Base-by-base conservation (phyloP, 2,329 filamentous ascomycete genomes). In the Sordariomycetes sp. region DNA sequence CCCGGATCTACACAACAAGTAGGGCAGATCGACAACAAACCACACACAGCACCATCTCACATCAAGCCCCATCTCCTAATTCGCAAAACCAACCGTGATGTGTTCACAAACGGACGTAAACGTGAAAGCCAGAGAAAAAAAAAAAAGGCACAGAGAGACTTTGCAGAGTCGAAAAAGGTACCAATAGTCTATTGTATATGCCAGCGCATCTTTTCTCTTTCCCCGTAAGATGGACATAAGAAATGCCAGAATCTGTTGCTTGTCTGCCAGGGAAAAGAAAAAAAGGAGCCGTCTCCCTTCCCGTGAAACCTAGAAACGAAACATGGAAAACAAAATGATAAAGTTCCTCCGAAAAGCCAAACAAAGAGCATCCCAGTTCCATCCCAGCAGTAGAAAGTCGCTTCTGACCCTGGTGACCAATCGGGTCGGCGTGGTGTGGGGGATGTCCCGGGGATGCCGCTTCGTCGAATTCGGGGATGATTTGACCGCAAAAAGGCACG, bases 231-330 rank as follows among this genome's bases (percentile, higher is more conserved):
- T 7, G 13, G 12, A 42, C 36, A 42, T 17, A 42, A 45, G 2
- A 45, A 32, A 32, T 39, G 5, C 36, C 36, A 39, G 36, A 32
- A 32, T 32, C n/a, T 45, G 45, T 50, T 50, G 45, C 45, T 20
- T 20, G 32, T 53, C 20, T 45, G 28, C 28, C 28, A 32, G 28
- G 28, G n/a, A n/a, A n/a, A n/a, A 36, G n/a, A 32, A 50, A 45
- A 12, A 34, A 7, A 39, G 17, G 17, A 24, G 12, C 20, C 45
- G 20, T 20, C 24, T 13, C 45, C 45, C 5, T 24, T n/a, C 5
- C 20, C 45, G 22, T 58, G 52, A 59, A 54, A 58, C 58, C 45
- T 7, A 50, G n/a, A 48, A 20, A 22, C 20, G n/a, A 48, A 48
- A 22, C 15, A 48, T 13, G 36, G 15, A 39, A 39, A 45, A 45